Evolutionary conservation across 441 rosid species (phyloP).

Genomic region (Adansonia madagascariensis): DNA sequence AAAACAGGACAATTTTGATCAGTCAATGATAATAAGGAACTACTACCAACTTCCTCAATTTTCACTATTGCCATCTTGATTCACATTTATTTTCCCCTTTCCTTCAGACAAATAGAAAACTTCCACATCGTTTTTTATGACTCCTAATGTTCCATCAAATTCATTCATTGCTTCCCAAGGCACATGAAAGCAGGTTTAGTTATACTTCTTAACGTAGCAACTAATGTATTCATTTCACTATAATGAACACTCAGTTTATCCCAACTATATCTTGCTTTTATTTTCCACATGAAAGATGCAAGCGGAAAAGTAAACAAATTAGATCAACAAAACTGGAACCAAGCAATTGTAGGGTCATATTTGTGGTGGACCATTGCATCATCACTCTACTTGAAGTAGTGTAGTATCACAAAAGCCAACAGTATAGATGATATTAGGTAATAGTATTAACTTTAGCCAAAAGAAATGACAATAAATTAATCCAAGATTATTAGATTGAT

Average conservation of each 20-base stretch:
- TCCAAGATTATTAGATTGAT: slow-evolving; percentile 16
- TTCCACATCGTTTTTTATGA: background rate
- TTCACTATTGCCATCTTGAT: slow-evolving; percentile 5
- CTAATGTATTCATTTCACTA: background rate
- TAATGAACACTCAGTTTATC: background rate
- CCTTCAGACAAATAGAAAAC: slow-evolving; percentile 2
- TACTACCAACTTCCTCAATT: background rate
- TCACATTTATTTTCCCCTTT: slow-evolving; percentile 5
- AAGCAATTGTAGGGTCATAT: background rate
- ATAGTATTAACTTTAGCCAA: background rate
- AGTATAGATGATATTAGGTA: background rate
- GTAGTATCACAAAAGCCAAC: background rate
- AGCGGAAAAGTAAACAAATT: slow-evolving; percentile 1
- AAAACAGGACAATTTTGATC: slow-evolving; percentile 2
- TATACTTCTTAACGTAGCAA: background rate
- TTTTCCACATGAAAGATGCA: slow-evolving; percentile 4
- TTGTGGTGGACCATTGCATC: background rate
- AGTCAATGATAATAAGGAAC: background rate
- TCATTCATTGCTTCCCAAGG: background rate
- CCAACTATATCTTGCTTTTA: background rate
- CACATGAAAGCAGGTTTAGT: slow-evolving; percentile 4
- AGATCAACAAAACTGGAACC: background rate
- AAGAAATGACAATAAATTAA: slow-evolving; percentile 1
- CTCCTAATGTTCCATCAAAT: background rate
- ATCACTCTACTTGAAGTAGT: background rate